Evolutionary conservation across 164 flowering plant species (phyloP).

Genomic region (Cinnamomum chago): DNA sequence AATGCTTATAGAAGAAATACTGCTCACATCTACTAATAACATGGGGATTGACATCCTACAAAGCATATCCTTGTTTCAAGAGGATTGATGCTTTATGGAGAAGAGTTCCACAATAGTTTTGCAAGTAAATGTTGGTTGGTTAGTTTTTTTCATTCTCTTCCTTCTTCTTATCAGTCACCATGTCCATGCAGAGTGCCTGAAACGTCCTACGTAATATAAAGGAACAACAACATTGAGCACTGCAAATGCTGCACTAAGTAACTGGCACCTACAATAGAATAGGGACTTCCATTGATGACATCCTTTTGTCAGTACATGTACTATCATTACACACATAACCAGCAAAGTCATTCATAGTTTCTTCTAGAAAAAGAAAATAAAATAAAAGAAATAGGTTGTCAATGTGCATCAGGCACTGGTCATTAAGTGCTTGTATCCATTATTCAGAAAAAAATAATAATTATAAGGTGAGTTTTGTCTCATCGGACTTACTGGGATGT

Average conservation of each 20-base stretch:
- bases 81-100: no score
- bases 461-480: neutral
- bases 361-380: neutral
- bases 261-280: neutral
- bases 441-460: no score
- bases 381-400: neutral
- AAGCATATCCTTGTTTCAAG: no score
- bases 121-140: no score
- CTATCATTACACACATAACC: neutral
- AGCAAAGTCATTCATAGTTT: neutral
- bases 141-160: no score
- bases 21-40: no score
- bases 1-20: neutral
- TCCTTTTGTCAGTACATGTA: neutral
- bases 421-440: neutral
- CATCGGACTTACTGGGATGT: constrained; percentile 74
- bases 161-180: no score
- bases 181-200: no score
- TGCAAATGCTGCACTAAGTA: neutral
- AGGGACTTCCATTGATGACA: neutral
- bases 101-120: no score
- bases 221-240: neutral
- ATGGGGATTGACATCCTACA: no score
- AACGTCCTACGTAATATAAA: neutral
- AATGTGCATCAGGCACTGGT: neutral